These are phyloP conservation scores for Hammondia hammondi DNA, from an alignment of 169 alveolate species.

Conservation along the genomic window DNA sequence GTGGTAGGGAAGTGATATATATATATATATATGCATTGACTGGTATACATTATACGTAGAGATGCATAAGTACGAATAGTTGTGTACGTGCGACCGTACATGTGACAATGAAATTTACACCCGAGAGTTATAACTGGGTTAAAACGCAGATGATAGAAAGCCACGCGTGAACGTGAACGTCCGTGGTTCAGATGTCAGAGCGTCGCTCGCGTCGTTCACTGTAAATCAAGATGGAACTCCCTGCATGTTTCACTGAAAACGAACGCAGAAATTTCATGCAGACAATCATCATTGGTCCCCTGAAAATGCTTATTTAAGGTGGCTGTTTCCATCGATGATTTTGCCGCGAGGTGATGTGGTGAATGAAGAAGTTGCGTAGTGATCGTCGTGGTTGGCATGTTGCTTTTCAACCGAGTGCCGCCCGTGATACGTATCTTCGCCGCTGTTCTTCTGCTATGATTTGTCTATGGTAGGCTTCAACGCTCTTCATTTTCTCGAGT, in stretches of 20 bases:
- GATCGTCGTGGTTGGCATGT: neutral
- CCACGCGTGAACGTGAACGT: neutral
- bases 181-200: neutral
- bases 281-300: neutral
- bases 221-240: neutral
- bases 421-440: neutral
- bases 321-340: neutral
- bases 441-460: neutral
- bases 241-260: too few relatives aligned
- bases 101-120: too few relatives aligned
- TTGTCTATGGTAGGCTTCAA: slow-evolving; percentile 6
- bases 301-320: neutral
- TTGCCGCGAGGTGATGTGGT: neutral
- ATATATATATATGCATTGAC: neutral
- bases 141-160: too few relatives aligned
- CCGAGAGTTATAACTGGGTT: too few relatives aligned
- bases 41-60: neutral
- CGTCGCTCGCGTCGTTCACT: neutral
- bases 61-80: neutral
- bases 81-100: neutral
- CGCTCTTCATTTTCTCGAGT: neutral
- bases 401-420: neutral
- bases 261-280: neutral
- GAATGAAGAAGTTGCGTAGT: too few relatives aligned
- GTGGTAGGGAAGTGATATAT: neutral